Conservation (phyloP, 768 basidiomycete species). For the Rubroboletus pulcherrimus region DNA sequence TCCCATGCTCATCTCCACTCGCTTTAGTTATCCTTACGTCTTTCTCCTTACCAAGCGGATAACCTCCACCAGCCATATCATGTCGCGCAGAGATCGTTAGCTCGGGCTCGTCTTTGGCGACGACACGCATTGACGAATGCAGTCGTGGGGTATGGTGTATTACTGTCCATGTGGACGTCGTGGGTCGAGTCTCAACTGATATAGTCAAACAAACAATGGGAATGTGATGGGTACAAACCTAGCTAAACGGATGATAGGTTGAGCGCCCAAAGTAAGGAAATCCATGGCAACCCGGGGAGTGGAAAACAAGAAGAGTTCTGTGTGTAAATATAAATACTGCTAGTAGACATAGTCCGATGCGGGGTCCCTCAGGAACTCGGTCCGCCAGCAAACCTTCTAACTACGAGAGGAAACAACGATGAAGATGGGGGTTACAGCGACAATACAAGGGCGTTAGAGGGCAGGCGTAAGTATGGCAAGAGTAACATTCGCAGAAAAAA, state of each 20-base stretch:
- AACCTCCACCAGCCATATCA: background rate
- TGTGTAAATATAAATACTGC: background rate
- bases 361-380: background rate
- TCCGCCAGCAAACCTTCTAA: constrained; percentile 10
- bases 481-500: background rate
- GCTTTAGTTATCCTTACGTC: too few relatives aligned
- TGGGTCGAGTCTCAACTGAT: background rate
- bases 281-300: background rate
- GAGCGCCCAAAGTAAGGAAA: background rate
- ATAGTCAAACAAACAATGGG: background rate
- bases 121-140: background rate
- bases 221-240: too few relatives aligned
- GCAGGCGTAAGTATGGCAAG: background rate
- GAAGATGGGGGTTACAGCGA: background rate
- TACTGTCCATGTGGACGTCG: background rate
- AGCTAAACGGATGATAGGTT: background rate
- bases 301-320: too few relatives aligned
- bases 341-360: background rate
- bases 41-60: too few relatives aligned
- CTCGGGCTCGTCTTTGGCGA: constrained; percentile 3
- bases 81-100: background rate
- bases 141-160: background rate
- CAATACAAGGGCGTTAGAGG: background rate
- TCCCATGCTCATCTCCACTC: too few relatives aligned
- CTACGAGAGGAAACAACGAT: background rate